These are phyloP conservation scores for Flammula alnicola DNA, from an alignment of 1,284 basidiomycete species.

Conservation along the genomic window DNA sequence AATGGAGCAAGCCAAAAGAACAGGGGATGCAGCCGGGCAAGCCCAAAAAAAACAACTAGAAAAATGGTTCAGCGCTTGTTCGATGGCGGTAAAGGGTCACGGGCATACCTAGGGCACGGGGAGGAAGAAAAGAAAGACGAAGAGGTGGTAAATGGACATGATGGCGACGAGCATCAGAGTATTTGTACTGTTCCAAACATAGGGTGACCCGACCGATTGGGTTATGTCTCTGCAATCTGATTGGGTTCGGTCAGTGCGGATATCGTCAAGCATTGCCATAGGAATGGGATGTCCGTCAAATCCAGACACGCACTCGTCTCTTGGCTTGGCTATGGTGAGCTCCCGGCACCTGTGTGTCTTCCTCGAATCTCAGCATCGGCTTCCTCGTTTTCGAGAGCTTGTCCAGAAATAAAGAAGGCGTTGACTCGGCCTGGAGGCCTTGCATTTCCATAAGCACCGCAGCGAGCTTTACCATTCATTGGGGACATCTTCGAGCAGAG, in stretches of 20 bases:
- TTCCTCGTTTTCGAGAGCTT: too few relatives aligned
- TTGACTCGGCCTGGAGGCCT: background rate
- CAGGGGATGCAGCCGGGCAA: conserved; percentile 74
- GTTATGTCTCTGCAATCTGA: conserved; percentile 26
- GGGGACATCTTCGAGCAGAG: too few relatives aligned
- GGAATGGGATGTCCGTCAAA: conserved; percentile 26
- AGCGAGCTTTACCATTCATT: background rate
- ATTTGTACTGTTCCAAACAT: conserved; percentile 34
- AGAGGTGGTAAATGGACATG: conserved; percentile 25
- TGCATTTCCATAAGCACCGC: background rate
- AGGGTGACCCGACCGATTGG: conserved; percentile 33
- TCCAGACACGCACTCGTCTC: conserved; percentile 12
- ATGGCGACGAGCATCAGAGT: conserved; percentile 30
- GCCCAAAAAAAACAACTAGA: conserved; percentile 52
- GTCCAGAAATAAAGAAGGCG: too few relatives aligned
- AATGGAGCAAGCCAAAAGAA: conserved; percentile 46
- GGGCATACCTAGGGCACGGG: conserved; percentile 38
- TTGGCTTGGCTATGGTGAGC: too few relatives aligned
- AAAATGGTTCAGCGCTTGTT: conserved; percentile 11
- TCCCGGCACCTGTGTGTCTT: too few relatives aligned
- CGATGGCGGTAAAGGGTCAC: conserved; percentile 6
- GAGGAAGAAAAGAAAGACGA: conserved; percentile 34
- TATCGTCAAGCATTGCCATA: conserved; percentile 35
- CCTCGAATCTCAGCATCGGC: too few relatives aligned
- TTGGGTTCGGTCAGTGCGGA: conserved; percentile 38